These are phyloP conservation scores for Aschersonia sp. DNA, from an alignment of 2,329 filamentous ascomycete genomes.

Conservation along the genomic window DNA sequence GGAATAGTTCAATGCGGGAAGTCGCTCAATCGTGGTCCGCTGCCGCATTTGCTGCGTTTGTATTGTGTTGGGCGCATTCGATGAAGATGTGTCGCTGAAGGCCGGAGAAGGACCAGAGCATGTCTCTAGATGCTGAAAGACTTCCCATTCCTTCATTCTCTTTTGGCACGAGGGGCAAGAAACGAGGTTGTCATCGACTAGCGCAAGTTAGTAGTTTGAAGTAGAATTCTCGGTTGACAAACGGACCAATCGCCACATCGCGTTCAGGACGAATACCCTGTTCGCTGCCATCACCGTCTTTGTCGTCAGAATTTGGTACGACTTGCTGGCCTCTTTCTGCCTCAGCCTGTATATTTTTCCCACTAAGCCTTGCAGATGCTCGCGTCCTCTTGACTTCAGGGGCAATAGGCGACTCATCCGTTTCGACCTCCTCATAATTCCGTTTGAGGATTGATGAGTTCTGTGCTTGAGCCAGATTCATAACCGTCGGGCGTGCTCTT, in stretches of 20 bases:
- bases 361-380: slow-evolving; percentile 35
- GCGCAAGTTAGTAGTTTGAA: not conserved
- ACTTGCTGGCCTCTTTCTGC: no score
- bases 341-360: slow-evolving; percentile 21
- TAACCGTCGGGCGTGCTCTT: slow-evolving; percentile 43
- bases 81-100: not conserved
- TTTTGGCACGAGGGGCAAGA: slow-evolving; percentile 69
- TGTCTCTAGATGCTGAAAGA: slow-evolving; percentile 70
- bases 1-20: slow-evolving; percentile 75
- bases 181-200: slow-evolving; percentile 57
- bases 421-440: slow-evolving; percentile 24
- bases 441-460: slow-evolving; percentile 30
- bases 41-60: slow-evolving; percentile 16
- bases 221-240: no score
- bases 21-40: slow-evolving; percentile 32
- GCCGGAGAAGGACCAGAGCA: slow-evolving; percentile 28
- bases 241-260: no score
- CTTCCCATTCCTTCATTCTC: slow-evolving; percentile 65
- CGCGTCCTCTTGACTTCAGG: slow-evolving; percentile 33
- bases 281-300: no score
- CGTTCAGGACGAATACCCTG: no score
- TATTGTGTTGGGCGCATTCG: slow-evolving; percentile 8
- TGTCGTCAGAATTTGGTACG: no score
- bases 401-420: slow-evolving; percentile 11
- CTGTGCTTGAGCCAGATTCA: slow-evolving; percentile 45